Percentiles rank a stretch among this genome's conserved stretches.
Evolutionary conservation across 2,329 filamentous ascomycete genomes (phyloP).

Genomic region (Sporothrix dimorphospora): DNA sequence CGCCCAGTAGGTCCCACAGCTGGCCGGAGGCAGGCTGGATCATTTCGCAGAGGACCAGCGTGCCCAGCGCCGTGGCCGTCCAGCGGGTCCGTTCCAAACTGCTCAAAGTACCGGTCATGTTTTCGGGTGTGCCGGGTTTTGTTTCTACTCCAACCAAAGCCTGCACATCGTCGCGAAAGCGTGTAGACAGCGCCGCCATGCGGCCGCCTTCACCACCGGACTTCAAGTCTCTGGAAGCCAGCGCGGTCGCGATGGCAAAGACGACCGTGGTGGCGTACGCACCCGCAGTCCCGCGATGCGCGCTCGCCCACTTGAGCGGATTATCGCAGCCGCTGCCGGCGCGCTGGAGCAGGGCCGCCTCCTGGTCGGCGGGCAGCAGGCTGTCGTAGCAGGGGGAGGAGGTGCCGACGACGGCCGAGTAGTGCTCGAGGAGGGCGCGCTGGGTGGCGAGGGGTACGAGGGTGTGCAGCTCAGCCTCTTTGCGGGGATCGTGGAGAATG

Average conservation of each 20-base stretch:
- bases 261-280: slow-evolving; percentile 1
- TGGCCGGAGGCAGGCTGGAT: neutral
- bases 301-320: slow-evolving; percentile 13
- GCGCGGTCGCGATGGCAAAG: neutral
- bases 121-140: neutral
- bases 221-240: neutral
- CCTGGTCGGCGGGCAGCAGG: slow-evolving; percentile 7
- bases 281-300: neutral
- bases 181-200: neutral
- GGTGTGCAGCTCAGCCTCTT: slow-evolving; percentile 4
- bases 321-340: slow-evolving; percentile 14
- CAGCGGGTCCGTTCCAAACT: neutral
- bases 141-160: neutral
- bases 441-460: neutral
- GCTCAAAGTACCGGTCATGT: neutral
- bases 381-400: slow-evolving; percentile 8
- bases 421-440: neutral
- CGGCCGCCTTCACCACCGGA: neutral
- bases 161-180: neutral
- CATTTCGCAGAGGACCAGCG: neutral
- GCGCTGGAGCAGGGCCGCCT: neutral
- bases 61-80: neutral
- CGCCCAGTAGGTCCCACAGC: neutral
- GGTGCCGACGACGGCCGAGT: neutral
- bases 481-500: neutral